Percentiles rank a stretch among this genome's conserved stretches.
These are phyloP conservation scores for Avena atlantica DNA, from an alignment of 176 grass and related monocot species.

Conservation along the genomic window DNA sequence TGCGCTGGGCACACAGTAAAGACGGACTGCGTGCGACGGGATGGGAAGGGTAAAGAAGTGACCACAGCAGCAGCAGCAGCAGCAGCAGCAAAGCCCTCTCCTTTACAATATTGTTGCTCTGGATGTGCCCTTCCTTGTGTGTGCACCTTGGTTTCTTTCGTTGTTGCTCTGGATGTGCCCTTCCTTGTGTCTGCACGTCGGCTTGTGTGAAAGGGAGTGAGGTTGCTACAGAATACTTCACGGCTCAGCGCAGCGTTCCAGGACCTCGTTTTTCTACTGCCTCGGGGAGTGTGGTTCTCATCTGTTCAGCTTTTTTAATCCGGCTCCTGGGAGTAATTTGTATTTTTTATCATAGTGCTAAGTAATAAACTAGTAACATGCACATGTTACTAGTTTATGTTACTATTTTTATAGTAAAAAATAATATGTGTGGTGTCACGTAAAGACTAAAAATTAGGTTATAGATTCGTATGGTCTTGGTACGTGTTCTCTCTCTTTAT, in stretches of 20 bases:
- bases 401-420: no score
- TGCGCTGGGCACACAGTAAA: slow-evolving; percentile 39
- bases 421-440: no score
- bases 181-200: not conserved
- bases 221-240: not conserved
- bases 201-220: not conserved
- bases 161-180: not conserved
- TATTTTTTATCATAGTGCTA: no score
- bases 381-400: no score
- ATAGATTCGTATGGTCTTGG: no score
- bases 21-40: slow-evolving; percentile 1
- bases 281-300: not conserved
- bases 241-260: slow-evolving; percentile 17
- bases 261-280: slow-evolving; percentile 9
- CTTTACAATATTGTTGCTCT: not conserved
- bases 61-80: not conserved
- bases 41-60: slow-evolving; percentile 4
- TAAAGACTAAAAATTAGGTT: no score
- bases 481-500: no score
- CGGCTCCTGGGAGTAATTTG: no score
- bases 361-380: no score
- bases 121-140: not conserved
- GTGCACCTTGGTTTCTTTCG: not conserved
- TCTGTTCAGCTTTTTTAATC: no score
- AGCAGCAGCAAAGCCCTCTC: not conserved